A percentile compares a stretch with the other conserved stretches of the same genome.
Conservation (phyloP, 2,329 filamentous ascomycete genomes). For the Phoma sp. region DNA sequence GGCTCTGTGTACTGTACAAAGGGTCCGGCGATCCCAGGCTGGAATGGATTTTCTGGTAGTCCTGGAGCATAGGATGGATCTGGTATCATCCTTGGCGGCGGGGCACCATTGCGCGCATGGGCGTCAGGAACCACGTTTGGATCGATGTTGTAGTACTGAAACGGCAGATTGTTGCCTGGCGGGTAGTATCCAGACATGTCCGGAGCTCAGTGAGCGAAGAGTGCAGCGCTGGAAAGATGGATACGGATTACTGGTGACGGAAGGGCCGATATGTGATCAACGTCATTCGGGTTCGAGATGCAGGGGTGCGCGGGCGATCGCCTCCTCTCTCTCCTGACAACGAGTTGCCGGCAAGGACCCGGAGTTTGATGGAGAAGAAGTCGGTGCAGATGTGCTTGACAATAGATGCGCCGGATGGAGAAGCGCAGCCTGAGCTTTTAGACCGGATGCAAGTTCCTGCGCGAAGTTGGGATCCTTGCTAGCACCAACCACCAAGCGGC, state of each 20-base stretch:
- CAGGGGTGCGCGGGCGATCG: conserved; percentile 46
- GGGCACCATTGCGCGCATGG: conserved; percentile 28
- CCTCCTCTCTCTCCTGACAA: conserved; percentile 32
- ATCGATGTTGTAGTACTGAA: conserved; percentile 46
- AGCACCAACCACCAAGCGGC: conserved; percentile 41
- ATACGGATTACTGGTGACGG: conserved; percentile 27
- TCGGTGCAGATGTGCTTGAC: conserved; percentile 24
- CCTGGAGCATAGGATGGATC: conserved; percentile 38
- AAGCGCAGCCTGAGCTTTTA: conserved; percentile 33
- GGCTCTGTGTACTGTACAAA: conserved; percentile 43
- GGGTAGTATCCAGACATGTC: conserved; percentile 49
- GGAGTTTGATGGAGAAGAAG: conserved; percentile 32
- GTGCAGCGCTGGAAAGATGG: conserved; percentile 29
- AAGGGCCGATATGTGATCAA: conserved; percentile 42
- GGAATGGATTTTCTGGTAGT: conserved; percentile 41
- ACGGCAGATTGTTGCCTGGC: conserved; percentile 40
- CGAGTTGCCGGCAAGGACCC: conserved; percentile 35
- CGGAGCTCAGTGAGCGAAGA: conserved; percentile 19
- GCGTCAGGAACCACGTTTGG: conserved; percentile 33
- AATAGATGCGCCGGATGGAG: conserved; percentile 19
- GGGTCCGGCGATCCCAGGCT: conserved; percentile 35
- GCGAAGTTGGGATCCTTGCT: conserved; percentile 43
- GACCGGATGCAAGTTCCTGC: conserved; percentile 35
- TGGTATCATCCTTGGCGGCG: conserved; percentile 34
- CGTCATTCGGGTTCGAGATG: conserved; percentile 45